Conservation (phyloP, 2,329 filamentous ascomycete genomes). For the Catunica adiposa region DNA sequence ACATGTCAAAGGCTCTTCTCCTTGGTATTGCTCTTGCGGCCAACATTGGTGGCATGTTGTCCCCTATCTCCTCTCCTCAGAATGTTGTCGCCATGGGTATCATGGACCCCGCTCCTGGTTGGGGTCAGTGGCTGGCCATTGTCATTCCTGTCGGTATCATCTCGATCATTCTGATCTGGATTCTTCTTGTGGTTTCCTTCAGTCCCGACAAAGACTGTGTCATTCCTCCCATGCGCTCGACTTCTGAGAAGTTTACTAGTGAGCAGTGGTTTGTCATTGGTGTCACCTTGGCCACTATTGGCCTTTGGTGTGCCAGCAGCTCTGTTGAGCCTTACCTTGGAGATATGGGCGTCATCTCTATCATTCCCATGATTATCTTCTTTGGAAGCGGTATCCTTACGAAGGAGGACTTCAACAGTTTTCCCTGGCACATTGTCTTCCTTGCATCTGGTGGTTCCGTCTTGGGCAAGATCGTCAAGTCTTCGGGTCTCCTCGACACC, state of each 20-base stretch:
- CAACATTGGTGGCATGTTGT: constrained; percentile 91
- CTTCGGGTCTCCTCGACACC: constrained; percentile 78
- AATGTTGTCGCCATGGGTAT: constrained; percentile 94
- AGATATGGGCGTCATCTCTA: constrained; percentile 96
- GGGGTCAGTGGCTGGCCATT: constrained; percentile 96
- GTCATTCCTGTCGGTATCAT: constrained; percentile 83
- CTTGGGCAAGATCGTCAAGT: constrained; percentile 84
- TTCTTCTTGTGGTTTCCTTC: constrained; percentile 71
- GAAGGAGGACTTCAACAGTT: constrained; percentile 99
- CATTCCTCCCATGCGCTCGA: constrained; percentile 78
- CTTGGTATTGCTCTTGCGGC: constrained; percentile 88
- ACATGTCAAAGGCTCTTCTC: constrained; percentile 89
- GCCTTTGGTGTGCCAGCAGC: constrained; percentile 82
- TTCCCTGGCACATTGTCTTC: constrained; percentile 99
- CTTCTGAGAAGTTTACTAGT: constrained; percentile 75
- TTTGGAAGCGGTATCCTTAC: constrained; percentile 92
- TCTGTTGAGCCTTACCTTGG: constrained; percentile 77
- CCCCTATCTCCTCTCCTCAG: constrained; percentile 90
- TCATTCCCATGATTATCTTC: constrained; percentile 88
- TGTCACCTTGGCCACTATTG: constrained; percentile 70
- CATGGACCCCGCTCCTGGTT: constrained; percentile 81
- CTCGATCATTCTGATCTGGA: constrained; percentile 77
- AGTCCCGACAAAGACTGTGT: constrained; percentile 68
- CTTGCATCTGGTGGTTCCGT: constrained; percentile 85
- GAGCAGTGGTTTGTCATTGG: constrained; percentile 85